A percentile compares a stretch with the other conserved stretches of the same genome.
phyloP scores from a whole-genome alignment of 768 basidiomycete species.

The Auriscalpium vulgare region DNA sequence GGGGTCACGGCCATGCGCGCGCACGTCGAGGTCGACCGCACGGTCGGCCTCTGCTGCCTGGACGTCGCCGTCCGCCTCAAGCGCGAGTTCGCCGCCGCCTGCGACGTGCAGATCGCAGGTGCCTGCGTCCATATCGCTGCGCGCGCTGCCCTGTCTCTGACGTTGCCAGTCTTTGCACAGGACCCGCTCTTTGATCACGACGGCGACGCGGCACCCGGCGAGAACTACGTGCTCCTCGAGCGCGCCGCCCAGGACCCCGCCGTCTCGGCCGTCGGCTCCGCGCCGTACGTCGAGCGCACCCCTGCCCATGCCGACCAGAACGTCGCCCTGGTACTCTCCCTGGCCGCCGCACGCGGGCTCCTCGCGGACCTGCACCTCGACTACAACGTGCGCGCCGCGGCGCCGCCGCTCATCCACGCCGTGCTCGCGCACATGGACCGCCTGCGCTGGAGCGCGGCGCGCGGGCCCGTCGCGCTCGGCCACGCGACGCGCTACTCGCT shows the following conservation, averaged over 20 bases:
- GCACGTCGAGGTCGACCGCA: constrained; percentile 57
- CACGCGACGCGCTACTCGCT: constrained; percentile 3
- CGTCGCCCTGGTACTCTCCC: constrained; percentile 42
- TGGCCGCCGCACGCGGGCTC: constrained; percentile 31
- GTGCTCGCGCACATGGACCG: constrained; percentile 36
- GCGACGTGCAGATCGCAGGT: constrained; percentile 56
- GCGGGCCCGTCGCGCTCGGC: constrained; percentile 8
- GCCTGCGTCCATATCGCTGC: constrained; percentile 1
- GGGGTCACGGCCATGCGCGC: constrained; percentile 63
- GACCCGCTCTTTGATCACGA: constrained; percentile 41
- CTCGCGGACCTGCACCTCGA: constrained; percentile 63
- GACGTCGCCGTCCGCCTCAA: constrained; percentile 42
- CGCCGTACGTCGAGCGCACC: constrained; percentile 55
- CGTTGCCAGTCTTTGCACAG: constrained; percentile 47
- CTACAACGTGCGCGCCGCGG: constrained; percentile 47
- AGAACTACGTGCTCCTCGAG: constrained; percentile 38
- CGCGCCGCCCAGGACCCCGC: constrained; percentile 31
- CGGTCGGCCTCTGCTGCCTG: constrained; percentile 47
- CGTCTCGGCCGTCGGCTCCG: constrained; percentile 51
- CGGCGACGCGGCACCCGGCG: constrained; percentile 28
- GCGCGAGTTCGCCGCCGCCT: constrained; percentile 35
- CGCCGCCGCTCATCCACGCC: constrained; percentile 48
- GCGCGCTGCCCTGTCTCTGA: not conserved
- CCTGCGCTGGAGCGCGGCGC: constrained; percentile 19
- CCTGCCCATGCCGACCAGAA: constrained; percentile 41